phyloP scores from a whole-genome alignment of 2,329 filamentous ascomycete species.

The Exophiala viscosa region DNA sequence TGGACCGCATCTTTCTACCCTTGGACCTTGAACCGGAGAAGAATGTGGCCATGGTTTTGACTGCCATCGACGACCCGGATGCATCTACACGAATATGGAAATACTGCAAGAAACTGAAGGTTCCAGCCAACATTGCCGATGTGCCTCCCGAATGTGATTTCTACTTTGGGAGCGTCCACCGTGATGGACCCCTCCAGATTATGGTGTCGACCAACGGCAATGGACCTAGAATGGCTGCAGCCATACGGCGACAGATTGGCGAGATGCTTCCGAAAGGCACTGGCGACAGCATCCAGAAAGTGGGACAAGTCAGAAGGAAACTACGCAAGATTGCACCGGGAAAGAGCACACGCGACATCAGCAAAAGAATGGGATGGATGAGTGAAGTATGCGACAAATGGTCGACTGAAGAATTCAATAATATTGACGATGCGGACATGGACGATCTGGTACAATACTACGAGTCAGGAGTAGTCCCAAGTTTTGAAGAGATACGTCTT shows the following conservation, averaged over 20 bases:
- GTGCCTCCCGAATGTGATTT: slow-evolving; percentile 97
- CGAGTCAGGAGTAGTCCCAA: slow-evolving; percentile 38
- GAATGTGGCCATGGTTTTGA: slow-evolving; percentile 75
- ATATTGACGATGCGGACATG: slow-evolving; percentile 81
- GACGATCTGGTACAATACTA: slow-evolving; percentile 77
- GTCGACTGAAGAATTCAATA: slow-evolving; percentile 77
- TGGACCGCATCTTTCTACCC: slow-evolving; percentile 80
- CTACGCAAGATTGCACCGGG: slow-evolving; percentile 72
- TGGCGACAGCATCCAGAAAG: slow-evolving; percentile 78
- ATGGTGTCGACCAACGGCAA: slow-evolving; percentile 99
- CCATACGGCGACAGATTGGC: slow-evolving; percentile 79
- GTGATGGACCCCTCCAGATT: slow-evolving; percentile 91
- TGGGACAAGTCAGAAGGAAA: slow-evolving; percentile 75
- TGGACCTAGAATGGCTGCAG: slow-evolving; percentile 82
- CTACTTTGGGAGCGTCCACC: slow-evolving; percentile 94
- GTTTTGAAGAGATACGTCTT: slow-evolving; percentile 35
- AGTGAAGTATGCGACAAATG: slow-evolving; percentile 84
- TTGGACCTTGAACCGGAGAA: slow-evolving; percentile 70
- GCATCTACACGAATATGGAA: slow-evolving; percentile 92
- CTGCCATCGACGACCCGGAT: slow-evolving; percentile 86
- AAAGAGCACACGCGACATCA: slow-evolving; percentile 30
- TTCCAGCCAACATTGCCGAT: slow-evolving; percentile 93
- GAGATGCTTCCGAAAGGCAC: slow-evolving; percentile 70
- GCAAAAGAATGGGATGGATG: slow-evolving; percentile 61
- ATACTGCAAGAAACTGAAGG: slow-evolving; percentile 77